phyloP scores from a whole-genome alignment of 371 early-diverging fungal genomes.

The Rhizomucor pusillus region DNA sequence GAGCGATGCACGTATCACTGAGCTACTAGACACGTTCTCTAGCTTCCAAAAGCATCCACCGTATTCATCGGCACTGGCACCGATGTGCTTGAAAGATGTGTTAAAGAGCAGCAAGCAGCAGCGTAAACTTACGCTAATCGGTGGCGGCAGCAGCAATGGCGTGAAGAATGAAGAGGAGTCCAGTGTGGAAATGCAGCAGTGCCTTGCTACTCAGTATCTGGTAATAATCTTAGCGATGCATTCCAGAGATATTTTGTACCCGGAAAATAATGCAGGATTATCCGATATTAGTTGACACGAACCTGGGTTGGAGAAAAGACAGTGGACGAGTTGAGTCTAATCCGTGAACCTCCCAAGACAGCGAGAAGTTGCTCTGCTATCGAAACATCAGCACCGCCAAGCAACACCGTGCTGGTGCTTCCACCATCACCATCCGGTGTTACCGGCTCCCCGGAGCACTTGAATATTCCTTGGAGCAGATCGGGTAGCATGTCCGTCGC shows the following conservation, averaged over 20 bases:
- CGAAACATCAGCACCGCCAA: constrained; percentile 13
- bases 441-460: background rate
- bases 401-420: constrained; percentile 5
- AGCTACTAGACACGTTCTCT: constrained; percentile 44
- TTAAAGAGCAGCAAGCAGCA: constrained; percentile 38
- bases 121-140: constrained; percentile 43
- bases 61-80: constrained; percentile 54
- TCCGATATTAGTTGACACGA: constrained; percentile 50
- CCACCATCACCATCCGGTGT: constrained; percentile 18
- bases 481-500: constrained; percentile 31
- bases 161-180: constrained; percentile 13
- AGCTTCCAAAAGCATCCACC: constrained; percentile 59
- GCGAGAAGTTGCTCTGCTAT: constrained; percentile 26
- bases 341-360: constrained; percentile 64
- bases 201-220: constrained; percentile 68
- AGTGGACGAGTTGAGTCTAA: constrained; percentile 69
- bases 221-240: constrained; percentile 16
- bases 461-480: constrained; percentile 17
- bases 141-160: constrained; percentile 17
- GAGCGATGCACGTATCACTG: constrained; percentile 48
- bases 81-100: constrained; percentile 47
- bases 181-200: constrained; percentile 42
- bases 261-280: constrained; percentile 16
- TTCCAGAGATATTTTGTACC: no score
- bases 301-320: constrained; percentile 66